Conservation (phyloP, 2,329 filamentous ascomycete genomes). For the Ascocoryne sarcoides region DNA sequence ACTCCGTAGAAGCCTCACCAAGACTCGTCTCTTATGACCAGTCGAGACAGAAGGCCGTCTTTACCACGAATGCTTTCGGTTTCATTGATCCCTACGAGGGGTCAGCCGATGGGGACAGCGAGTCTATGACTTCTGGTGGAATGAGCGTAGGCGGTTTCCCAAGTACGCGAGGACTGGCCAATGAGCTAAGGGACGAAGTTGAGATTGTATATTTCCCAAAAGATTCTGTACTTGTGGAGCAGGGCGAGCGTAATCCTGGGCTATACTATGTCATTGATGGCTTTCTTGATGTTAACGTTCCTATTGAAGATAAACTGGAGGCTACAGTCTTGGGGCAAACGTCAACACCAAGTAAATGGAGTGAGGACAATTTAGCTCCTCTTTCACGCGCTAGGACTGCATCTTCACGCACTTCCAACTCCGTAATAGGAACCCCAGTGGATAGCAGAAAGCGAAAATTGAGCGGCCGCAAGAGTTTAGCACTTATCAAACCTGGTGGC, state of each 20-base stretch:
- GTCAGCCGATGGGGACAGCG: slow-evolving; percentile 71
- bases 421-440: slow-evolving; percentile 17
- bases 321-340: slow-evolving; percentile 23
- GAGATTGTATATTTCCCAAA: slow-evolving; percentile 98
- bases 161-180: slow-evolving; percentile 56
- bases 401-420: slow-evolving; percentile 28
- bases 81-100: slow-evolving; percentile 80
- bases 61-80: slow-evolving; percentile 77
- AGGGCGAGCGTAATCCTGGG: slow-evolving; percentile 93
- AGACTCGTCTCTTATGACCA: slow-evolving; percentile 77
- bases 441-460: slow-evolving; percentile 35
- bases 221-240: slow-evolving; percentile 87
- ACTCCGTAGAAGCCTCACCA: slow-evolving; percentile 79
- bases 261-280: slow-evolving; percentile 97
- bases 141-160: slow-evolving; percentile 48
- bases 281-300: slow-evolving; percentile 89
- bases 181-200: slow-evolving; percentile 83
- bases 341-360: slow-evolving; percentile 13
- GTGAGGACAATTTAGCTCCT: slow-evolving; percentile 34
- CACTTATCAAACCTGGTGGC: slow-evolving; percentile 87
- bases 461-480: slow-evolving; percentile 61
- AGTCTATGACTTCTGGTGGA: slow-evolving; percentile 70
- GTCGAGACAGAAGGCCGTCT: slow-evolving; percentile 67
- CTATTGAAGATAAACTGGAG: slow-evolving; percentile 40
- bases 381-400: slow-evolving; percentile 36